A percentile compares a stretch with the other conserved stretches of the same genome.
phyloP scores from a whole-genome alignment of 1,139 yeast genomes.

The Protomyces inouyei region DNA sequence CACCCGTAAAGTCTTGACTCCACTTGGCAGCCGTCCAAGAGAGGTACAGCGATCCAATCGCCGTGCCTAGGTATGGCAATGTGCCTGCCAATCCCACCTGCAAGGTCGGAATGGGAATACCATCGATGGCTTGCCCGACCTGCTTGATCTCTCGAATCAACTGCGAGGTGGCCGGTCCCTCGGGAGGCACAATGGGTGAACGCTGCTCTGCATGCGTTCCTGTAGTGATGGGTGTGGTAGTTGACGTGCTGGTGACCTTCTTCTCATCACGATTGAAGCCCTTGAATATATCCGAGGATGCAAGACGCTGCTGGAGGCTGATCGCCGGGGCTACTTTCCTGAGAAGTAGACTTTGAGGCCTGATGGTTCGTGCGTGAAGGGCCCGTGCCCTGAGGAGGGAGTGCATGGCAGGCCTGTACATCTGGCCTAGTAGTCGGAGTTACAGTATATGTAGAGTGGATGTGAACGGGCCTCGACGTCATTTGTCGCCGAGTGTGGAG shows the following conservation, averaged over 20 bases:
- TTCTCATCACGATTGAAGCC: constrained; percentile 2
- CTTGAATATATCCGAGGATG: not conserved
- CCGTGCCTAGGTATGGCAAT: constrained; percentile 24
- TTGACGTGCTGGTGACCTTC: constrained; percentile 20
- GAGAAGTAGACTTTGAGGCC: too few species aligned
- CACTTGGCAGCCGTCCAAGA: constrained; percentile 23
- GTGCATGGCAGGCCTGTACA: not conserved
- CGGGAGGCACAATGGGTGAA: constrained; percentile 18
- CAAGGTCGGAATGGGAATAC: constrained; percentile 25
- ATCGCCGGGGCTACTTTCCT: too few species aligned
- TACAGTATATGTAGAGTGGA: too few species aligned
- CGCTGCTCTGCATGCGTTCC: constrained; percentile 23
- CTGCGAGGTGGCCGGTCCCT: constrained; percentile 11
- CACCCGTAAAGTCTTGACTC: constrained; percentile 8
- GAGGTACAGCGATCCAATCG: constrained; percentile 12
- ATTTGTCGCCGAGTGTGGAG: not conserved
- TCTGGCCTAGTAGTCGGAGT: not conserved
- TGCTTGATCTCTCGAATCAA: constrained; percentile 17
- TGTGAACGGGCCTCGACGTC: not conserved
- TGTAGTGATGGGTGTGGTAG: constrained; percentile 22
- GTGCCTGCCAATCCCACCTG: constrained; percentile 25
- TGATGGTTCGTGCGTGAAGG: too few species aligned
- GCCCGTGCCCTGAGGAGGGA: not conserved
- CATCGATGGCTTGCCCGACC: constrained; percentile 15
- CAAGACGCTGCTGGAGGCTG: not conserved